A percentile compares a stretch with the other conserved stretches of the same genome.
Conservation (phyloP, 2,329 filamentous ascomycete species). For the Hymenoscyphus scutula region DNA sequence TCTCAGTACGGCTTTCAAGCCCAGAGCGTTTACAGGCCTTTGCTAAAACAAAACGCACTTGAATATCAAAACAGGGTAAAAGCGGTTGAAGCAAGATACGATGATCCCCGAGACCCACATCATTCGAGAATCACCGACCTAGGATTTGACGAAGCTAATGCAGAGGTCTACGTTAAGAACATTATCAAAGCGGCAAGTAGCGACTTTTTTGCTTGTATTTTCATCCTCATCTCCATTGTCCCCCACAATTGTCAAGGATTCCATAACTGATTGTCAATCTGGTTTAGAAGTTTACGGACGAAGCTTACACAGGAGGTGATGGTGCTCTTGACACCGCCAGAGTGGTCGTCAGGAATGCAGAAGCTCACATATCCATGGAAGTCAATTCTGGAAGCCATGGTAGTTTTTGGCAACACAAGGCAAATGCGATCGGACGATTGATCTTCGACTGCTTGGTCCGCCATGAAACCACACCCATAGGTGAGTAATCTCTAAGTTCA, state of each 20-base stretch:
- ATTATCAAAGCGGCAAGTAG: not conserved
- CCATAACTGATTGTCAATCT: not conserved
- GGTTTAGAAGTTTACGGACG: not conserved
- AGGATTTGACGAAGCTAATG: not conserved
- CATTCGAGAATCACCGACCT: not conserved
- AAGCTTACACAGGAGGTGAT: not conserved
- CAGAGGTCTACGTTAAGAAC: not conserved
- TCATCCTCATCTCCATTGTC: not conserved
- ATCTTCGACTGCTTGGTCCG: not conserved
- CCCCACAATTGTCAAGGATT: not conserved
- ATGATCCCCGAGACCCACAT: too few relatives aligned
- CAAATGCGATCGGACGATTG: not conserved
- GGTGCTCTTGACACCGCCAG: not conserved
- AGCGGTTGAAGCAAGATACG: too few relatives aligned
- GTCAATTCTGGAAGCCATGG: not conserved
- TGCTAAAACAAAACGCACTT: too few relatives aligned
- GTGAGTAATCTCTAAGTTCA: not conserved
- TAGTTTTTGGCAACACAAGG: not conserved
- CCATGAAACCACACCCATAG: not conserved
- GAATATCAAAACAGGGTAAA: too few relatives aligned
- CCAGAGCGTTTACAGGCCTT: too few relatives aligned
- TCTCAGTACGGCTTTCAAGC: too few relatives aligned
- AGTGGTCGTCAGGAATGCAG: not conserved
- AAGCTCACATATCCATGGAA: not conserved
- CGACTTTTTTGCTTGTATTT: not conserved